phyloP scores from a whole-genome alignment of 495 filamentous ascomycete genomes.

The Penicillium argentinense region DNA sequence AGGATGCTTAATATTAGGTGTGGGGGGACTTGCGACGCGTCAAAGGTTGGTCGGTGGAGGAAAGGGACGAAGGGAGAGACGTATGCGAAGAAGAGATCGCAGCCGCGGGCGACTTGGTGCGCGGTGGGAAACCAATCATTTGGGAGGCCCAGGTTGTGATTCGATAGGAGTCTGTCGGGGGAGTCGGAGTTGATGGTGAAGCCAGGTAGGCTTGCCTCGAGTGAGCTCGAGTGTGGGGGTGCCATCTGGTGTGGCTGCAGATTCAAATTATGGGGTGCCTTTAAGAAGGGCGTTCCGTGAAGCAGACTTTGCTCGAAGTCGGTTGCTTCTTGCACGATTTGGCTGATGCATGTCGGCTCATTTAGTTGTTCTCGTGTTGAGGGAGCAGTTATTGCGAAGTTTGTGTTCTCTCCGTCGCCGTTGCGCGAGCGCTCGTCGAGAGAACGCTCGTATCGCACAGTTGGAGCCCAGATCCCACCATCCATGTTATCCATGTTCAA shows the following conservation, averaged over 20 bases:
- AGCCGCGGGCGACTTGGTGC: constrained; percentile 25
- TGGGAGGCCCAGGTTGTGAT: constrained; percentile 16
- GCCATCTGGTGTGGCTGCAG: background rate
- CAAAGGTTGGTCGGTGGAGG: constrained; percentile 33
- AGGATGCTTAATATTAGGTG: constrained; percentile 33
- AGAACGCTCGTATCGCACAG: background rate
- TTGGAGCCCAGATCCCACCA: background rate
- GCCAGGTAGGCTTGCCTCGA: constrained; percentile 1
- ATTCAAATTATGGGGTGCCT: constrained; percentile 8
- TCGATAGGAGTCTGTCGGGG: constrained; percentile 11
- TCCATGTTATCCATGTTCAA: background rate
- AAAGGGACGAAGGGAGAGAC: constrained; percentile 35
- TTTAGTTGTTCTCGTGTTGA: background rate
- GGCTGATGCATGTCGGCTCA: constrained; percentile 6
- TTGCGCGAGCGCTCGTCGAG: background rate
- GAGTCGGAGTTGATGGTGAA: background rate
- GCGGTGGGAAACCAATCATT: constrained; percentile 26
- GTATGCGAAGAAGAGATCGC: constrained; percentile 31
- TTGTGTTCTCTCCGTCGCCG: background rate
- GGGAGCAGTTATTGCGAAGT: background rate
- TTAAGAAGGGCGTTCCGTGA: constrained; percentile 14
- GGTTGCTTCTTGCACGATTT: constrained; percentile 8
- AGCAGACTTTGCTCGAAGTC: constrained; percentile 20
- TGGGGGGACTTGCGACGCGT: constrained; percentile 15
- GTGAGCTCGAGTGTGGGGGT: background rate